Evolutionary conservation across 1,139 yeast species (phyloP), one percentile per base, ranked within the genome.

Genomic region (Lodderomyces oxycetoniae): DNA sequence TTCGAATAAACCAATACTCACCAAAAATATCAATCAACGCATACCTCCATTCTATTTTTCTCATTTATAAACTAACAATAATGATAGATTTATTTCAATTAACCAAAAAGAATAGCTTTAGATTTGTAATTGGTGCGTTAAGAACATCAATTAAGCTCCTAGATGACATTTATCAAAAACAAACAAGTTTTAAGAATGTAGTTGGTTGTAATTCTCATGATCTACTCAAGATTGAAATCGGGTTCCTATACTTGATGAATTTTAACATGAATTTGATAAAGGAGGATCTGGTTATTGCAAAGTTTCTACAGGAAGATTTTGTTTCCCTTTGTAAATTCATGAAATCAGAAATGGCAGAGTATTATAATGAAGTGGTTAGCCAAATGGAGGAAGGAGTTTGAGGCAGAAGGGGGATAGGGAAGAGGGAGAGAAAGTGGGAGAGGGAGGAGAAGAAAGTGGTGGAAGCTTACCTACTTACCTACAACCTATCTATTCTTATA

Each of bases 131-230:
- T 35, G 71, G 70, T 2, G 59, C 63, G 44, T 52, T 68, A n/a
- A 51, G 74, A 36, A 65, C 73, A 40, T 67, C 64, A 53, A 63
- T 69, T 4, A 68, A 68, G 46, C 57, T 53, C 16, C 45, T 67
- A 31, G 74, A 68, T 41, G 74, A 68, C 40, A 49, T 67, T 10
- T 62, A 63, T 43, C 74, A 68, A 41, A 65, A 61, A 37, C 74
- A 68, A 38, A 57, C 57, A 38, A 46, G 61, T 10, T 68, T 64
- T 46, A 69, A 71, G 3, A 62, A 68, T 1, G 73, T 68, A 2
- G 73, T 70, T 3, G 74, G 74, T 1, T 68, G 67, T 3, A 57
- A 59, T 22, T 48, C 50, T 9, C 55, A 55, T 28, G 74, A 68
- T 35, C 55, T 68, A 35, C 57, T 53, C 35, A 60, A 55, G 36